Evolutionary conservation across 148 eudicot species (phyloP).

Genomic region (Camellia granthamiana): DNA sequence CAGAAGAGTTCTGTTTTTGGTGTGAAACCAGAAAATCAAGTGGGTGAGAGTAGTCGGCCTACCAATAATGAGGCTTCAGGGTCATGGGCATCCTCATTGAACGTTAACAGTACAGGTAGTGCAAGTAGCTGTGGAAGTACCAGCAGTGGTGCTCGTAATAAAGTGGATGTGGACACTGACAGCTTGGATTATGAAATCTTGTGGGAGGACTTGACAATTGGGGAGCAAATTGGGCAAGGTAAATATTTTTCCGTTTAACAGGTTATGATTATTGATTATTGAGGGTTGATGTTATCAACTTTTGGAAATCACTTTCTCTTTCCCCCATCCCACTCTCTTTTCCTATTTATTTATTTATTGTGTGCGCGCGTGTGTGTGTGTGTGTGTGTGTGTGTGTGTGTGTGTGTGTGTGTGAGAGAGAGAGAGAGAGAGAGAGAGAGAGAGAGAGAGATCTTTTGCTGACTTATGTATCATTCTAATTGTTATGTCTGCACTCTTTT

Average conservation of each 20-base stretch:
- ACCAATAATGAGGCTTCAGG: constrained; percentile 65
- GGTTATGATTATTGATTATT: background rate
- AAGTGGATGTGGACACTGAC: constrained; percentile 67
- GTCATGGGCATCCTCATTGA: constrained; percentile 72
- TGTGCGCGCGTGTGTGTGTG: background rate
- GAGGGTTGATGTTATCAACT: background rate
- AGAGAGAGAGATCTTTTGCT: background rate
- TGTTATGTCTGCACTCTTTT: background rate
- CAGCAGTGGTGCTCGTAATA: constrained; percentile 72
- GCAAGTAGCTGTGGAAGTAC: constrained; percentile 91
- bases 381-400: too few species aligned
- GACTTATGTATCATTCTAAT: background rate
- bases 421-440: too few species aligned
- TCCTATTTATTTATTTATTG: background rate
- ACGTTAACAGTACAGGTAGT: constrained; percentile 81
- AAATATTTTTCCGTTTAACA: constrained; percentile 5
- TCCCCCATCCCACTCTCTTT: background rate
- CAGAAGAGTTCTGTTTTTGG: constrained; percentile 21
- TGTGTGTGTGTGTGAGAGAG: too few species aligned
- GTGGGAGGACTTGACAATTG: constrained; percentile 95
- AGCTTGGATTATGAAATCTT: constrained; percentile 81
- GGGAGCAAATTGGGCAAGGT: constrained; percentile 99
- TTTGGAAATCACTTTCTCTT: background rate
- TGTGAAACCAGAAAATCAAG: constrained; percentile 47
- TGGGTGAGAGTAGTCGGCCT: constrained; percentile 41